Percentiles rank a stretch among this genome's conserved stretches.
These are phyloP conservation scores for Thalassiosira mediterranea DNA, from an alignment of 352 stramenopile genomes.

Conservation along the genomic window DNA sequence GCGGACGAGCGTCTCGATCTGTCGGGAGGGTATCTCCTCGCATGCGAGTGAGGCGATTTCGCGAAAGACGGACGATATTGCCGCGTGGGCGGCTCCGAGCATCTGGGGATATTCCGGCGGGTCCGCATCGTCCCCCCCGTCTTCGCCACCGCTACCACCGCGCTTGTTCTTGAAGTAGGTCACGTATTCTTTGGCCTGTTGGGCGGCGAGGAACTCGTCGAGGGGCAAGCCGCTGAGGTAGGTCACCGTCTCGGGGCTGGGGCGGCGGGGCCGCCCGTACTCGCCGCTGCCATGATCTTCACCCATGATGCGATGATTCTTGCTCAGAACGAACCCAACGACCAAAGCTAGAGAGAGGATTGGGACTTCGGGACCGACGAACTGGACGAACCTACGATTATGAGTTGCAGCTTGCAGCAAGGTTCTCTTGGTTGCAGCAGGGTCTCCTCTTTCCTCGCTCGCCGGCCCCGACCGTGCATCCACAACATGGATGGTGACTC, in stretches of 20 bases:
- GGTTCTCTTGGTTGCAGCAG: too few species aligned
- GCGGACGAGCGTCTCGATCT: constrained; percentile 68
- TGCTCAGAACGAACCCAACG: too few species aligned
- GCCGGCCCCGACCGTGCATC: too few species aligned
- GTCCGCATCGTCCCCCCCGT: constrained; percentile 11
- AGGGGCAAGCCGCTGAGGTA: constrained; percentile 76
- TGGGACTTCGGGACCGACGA: too few species aligned
- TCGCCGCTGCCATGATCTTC: too few species aligned
- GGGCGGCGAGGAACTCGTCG: constrained; percentile 46
- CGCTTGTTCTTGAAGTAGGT: constrained; percentile 25
- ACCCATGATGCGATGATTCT: too few species aligned
- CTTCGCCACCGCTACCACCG: background rate
- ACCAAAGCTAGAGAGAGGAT: too few species aligned
- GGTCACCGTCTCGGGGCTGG: constrained; percentile 70
- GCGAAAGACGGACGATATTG: constrained; percentile 70
- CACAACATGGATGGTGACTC: too few species aligned
- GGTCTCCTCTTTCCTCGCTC: too few species aligned
- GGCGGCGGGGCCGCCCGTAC: constrained; percentile 71
- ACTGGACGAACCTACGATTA: too few species aligned
- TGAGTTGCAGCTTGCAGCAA: too few species aligned
- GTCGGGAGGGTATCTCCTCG: constrained; percentile 68
- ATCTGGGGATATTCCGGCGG: constrained; percentile 63
- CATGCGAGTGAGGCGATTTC: constrained; percentile 78
- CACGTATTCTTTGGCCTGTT: constrained; percentile 53
- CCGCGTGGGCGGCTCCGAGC: constrained; percentile 62